Evolutionary conservation across 1,139 yeast species (phyloP), one percentile per base, ranked within the genome.

Genomic region (Kurtzmaniella natalensis): DNA sequence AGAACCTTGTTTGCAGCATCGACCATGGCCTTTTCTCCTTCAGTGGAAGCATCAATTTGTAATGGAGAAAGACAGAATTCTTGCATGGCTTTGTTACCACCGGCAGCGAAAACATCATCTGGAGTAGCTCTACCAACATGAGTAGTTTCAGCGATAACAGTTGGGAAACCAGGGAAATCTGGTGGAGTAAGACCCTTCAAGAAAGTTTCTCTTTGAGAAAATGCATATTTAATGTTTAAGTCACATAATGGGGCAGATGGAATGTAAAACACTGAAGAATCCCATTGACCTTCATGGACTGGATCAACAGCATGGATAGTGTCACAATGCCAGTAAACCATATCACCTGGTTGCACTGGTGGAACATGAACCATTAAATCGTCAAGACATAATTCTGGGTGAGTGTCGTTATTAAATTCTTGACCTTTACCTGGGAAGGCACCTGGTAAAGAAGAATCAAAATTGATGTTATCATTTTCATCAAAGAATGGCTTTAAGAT

Each of bases 291-390:
- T 14, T 39, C 40, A 42, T 70, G 75, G 4, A 50, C 53, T 16
- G 51, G 48, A 39, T 71, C 76, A 7, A 71, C 76, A n/a, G 67
- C 67, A 47, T 72, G 77, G 18, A 64, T 55, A 26, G 60, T 36
- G 43, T 72, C 78, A 37, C 65, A 55, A 46, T 72, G 78, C 78
- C 78, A 72, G 34, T 63, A 65, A 1, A 72, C 74, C 41, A 56
- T 64, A 41, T 70, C 73, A 2, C 70, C 70, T 20, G 61, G 53
- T 7, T 54, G 42, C 7, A 62, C 70, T 25, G 52, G 45, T 3
- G 70, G 69, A 31, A 63, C 55, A 8, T 57, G 51, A 9, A 53
- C 49, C 40, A 59, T 53, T 9, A 57, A 40, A 19, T 47, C 47
- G 2, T 43, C 37, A 17, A 50, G 57, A 11, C 49, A 38, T 25